Base-by-base conservation (phyloP, 805 yeast species). In the Phaffomyces antillensis region DNA sequence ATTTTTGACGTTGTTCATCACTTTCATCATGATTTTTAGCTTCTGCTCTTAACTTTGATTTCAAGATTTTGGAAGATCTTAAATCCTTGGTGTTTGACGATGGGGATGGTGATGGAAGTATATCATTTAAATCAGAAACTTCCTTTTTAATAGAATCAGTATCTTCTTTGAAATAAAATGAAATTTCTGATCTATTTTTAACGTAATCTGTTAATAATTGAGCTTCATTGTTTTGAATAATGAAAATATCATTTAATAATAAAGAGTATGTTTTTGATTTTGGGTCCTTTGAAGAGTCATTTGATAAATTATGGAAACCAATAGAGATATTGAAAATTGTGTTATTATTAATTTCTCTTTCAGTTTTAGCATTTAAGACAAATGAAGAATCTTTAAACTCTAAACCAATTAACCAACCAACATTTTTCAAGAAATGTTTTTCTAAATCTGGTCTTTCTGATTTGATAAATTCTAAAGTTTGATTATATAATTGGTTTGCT, bases 361-460 rank as follows among this genome's bases (percentile, higher is more conserved):
- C 85, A 61, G 79, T 84, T 56, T 86, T 89, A 24, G 77, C 72
- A 58, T 84, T 86, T 43, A 91, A 68, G 16, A 88, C 72, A 51
- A 86, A 78, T 3, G 82, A 68, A 0, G 90, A 73, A 62, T 89
- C 96, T 64, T 95, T 76, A 59, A 86, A 87, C 58, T 88, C 96
- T 49, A 91, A 75, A 47, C 98, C 98, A 45, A 86, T 82, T 46
- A 86, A 71, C 76, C 93, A 86, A 43, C 98, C 98, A 51, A 83
- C 76, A 56, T 86, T 86, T 58, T 85, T 85, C 40, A 89, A 73
- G 53, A 89, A 83, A 55, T 76, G 69, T 24, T 67, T 58, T 32
- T 71, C 79, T 54, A 91, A 68, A 18, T 80, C 86, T 2, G 95
- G 86, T 52, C 77, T 75, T 48, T 79, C 79, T 17, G 72, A 64